Evolutionary conservation across 2,329 filamentous ascomycete species (phyloP), one percentile per base, ranked within the genome.

Genomic region (Sporothrix pallida): DNA sequence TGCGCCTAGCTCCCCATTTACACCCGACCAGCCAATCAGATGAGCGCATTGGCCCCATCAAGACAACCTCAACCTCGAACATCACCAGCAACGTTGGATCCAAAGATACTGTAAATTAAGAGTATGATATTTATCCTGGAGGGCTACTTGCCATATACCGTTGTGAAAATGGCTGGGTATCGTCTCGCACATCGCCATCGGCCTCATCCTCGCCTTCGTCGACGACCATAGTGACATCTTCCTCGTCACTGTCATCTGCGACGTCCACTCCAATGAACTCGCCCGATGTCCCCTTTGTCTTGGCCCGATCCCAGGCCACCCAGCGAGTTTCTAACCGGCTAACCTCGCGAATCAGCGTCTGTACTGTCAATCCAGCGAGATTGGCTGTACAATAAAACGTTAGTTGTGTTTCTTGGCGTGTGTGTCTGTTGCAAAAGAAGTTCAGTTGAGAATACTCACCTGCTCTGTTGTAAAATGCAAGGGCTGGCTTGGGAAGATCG

Each of bases 401-500:
- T 37, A 37, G 31, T 37, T 37, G 31, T 6, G 31, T 37, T 37
- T 37, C 31, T 37, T 37, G 31, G 31, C 31, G 31, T 5, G 31
- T 5, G 31, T 37, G 31, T 37, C 4, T 37, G 4, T 37, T 37
- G 7, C 31, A 37, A 37, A 37, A 37, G 7, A 37, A 37, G 31
- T 23, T 7, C 1, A 20, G 12, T 3, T 1, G 15, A 15, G 6
- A 8, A 23, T 23, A 7, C 74, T 62, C 65, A 77, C 85, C 85
- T 54, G 83, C 83, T 74, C 81, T 80, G 13, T 79, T 78, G 74
- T 85, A 86, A 63, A 87, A 83, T 0, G 77, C 76, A 60, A 79
- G 84, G 0, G 84, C 84, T 2, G 77, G 75, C 8, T 81, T 80
- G 0, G 83, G 81, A 44, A 87, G 79, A 9, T 87, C 84, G 4